Conservation (phyloP, 306 rosid genomes). For the Dryas octopetala region DNA sequence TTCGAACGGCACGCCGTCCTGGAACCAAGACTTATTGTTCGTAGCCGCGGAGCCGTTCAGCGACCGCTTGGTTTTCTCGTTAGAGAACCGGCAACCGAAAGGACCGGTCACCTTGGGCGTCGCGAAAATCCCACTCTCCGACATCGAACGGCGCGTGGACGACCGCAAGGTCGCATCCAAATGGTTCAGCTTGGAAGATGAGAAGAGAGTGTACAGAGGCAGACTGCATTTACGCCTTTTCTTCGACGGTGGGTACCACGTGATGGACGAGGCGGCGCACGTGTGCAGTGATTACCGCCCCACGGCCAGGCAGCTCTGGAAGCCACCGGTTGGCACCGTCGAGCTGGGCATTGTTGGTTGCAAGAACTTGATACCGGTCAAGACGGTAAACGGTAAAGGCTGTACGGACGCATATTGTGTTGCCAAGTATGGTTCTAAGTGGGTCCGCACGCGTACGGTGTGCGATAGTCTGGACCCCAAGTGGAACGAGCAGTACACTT, state of each 20-base stretch:
- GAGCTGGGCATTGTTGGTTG: conserved; percentile 76
- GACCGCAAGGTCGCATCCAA: conserved; percentile 64
- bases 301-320: conserved; percentile 89
- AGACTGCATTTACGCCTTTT: conserved; percentile 67
- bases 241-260: conserved; percentile 92
- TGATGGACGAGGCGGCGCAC: conserved; percentile 86
- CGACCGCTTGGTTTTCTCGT: conserved; percentile 42
- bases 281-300: conserved; percentile 87
- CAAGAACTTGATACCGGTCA: conserved; percentile 67
- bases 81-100: conserved; percentile 57
- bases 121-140: conserved; percentile 40
- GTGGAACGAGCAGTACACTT: conserved; percentile 95
- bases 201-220: conserved; percentile 46
- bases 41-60: conserved; percentile 73
- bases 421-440: conserved; percentile 80
- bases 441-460: conserved; percentile 76
- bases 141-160: conserved; percentile 75
- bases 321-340: conserved; percentile 64
- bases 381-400: conserved; percentile 55
- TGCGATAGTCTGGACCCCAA: conserved; percentile 71
- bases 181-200: conserved; percentile 62
- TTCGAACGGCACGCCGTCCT: conserved; percentile 44
- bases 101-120: conserved; percentile 37
- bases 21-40: conserved; percentile 80
- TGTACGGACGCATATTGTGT: conserved; percentile 74